phyloP scores from a whole-genome alignment of 257 asterid genomes.

The Scutellaria galericulata region DNA sequence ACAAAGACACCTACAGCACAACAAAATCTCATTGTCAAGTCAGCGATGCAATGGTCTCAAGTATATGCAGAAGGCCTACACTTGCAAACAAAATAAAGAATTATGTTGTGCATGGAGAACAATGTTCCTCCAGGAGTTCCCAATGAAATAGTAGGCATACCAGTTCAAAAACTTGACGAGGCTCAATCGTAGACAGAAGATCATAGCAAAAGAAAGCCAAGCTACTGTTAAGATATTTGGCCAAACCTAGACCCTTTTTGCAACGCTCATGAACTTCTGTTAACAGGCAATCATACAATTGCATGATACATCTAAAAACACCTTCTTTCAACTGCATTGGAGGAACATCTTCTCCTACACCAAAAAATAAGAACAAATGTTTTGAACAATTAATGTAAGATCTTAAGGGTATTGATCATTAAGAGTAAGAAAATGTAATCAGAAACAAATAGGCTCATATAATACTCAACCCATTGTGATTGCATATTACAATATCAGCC shows the following conservation, averaged over 20 bases:
- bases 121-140: conserved; percentile 26
- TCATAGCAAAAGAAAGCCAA: conserved; percentile 99
- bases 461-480: conserved; percentile 7
- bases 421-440: conserved; percentile 14
- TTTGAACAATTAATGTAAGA: conserved; percentile 12
- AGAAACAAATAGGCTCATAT: neutral
- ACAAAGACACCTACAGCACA: conserved; percentile 84
- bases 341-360: conserved; percentile 91
- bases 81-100: conserved; percentile 7
- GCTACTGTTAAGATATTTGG: conserved; percentile 92
- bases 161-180: conserved; percentile 99
- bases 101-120: conserved; percentile 12
- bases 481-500: conserved; percentile 8
- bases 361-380: conserved; percentile 10
- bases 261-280: conserved; percentile 99
- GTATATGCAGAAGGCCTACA: conserved; percentile 16
- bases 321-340: conserved; percentile 99
- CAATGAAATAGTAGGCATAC: conserved; percentile 51
- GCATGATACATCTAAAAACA: conserved; percentile 95
- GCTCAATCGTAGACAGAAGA: conserved; percentile 91
- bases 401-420: conserved; percentile 19
- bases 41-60: conserved; percentile 8
- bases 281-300: conserved; percentile 87
- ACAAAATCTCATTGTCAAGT: conserved; percentile 11
- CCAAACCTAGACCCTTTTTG: conserved; percentile 94